Conservation (phyloP, 2,329 filamentous ascomycete genomes). For the Diaporthe velutina region DNA sequence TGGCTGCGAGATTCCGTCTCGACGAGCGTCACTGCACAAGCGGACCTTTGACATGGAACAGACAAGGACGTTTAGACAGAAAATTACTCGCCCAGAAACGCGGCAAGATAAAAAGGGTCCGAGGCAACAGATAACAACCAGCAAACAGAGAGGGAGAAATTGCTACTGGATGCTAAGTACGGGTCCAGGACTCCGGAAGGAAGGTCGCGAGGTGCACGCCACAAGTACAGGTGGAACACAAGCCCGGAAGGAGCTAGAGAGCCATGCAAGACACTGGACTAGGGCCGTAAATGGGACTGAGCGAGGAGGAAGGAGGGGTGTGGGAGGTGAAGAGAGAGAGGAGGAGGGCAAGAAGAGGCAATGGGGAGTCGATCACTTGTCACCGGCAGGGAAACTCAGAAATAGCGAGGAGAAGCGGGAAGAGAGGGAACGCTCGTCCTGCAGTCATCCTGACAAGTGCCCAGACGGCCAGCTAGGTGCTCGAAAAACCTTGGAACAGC, state of each 20-base stretch:
- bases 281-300: background rate
- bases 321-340: background rate
- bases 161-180: background rate
- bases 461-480: background rate
- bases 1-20: background rate
- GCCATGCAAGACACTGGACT: background rate
- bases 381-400: background rate
- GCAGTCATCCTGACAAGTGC: slow-evolving; percentile 3
- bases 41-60: background rate
- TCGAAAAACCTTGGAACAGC: background rate
- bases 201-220: background rate
- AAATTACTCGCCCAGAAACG: background rate
- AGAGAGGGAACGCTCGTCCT: background rate
- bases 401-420: background rate
- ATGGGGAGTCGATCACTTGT: background rate
- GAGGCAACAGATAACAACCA: background rate
- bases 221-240: background rate
- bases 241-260: slow-evolving; percentile 5
- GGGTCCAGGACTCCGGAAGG: background rate
- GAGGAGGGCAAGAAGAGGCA: background rate
- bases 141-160: background rate
- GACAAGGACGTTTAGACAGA: background rate
- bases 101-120: background rate
- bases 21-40: background rate
- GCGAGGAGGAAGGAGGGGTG: background rate